Conservation (phyloP, 441 rosid genomes). For the Sinapis alba region DNA sequence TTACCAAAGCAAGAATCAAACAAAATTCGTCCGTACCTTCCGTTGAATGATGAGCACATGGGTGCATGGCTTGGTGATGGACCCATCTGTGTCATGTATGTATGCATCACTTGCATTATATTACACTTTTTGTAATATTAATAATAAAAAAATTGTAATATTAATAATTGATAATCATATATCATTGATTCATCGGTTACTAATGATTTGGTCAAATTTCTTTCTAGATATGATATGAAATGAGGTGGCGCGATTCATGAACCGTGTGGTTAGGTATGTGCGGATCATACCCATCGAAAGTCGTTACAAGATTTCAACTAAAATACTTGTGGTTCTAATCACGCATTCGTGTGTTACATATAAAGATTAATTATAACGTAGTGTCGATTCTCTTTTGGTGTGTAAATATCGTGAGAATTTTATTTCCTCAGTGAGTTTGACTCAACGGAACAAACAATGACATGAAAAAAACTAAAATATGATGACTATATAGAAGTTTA, state of each 20-base stretch:
- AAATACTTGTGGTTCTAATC: not conserved
- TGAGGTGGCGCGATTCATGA: slow-evolving; percentile 19
- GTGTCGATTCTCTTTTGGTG: not conserved
- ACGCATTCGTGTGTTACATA: not conserved
- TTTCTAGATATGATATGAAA: slow-evolving; percentile 14
- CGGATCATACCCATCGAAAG: not conserved
- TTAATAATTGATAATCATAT: not conserved
- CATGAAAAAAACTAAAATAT: not conserved
- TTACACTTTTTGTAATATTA: not conserved
- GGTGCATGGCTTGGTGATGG: slow-evolving; percentile 26
- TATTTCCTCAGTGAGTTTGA: not conserved
- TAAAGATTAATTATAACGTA: not conserved
- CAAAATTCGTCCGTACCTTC: slow-evolving; percentile 35
- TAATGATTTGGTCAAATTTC: slow-evolving; percentile 11
- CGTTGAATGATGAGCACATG: slow-evolving; percentile 32
- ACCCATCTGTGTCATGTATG: slow-evolving; percentile 26
- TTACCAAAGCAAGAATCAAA: slow-evolving; percentile 30
- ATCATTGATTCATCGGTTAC: slow-evolving; percentile 24
- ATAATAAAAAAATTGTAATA: not conserved
- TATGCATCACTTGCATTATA: not conserved
- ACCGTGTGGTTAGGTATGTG: not conserved
- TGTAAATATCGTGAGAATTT: not conserved
- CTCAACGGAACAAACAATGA: not conserved
- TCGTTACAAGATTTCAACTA: not conserved
- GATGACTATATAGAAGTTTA: not conserved